Evolutionary conservation across 1,284 basidiomycete species (phyloP), one percentile per base, ranked within the genome.

Genomic region (Erythrobasidium hasegawianum): DNA sequence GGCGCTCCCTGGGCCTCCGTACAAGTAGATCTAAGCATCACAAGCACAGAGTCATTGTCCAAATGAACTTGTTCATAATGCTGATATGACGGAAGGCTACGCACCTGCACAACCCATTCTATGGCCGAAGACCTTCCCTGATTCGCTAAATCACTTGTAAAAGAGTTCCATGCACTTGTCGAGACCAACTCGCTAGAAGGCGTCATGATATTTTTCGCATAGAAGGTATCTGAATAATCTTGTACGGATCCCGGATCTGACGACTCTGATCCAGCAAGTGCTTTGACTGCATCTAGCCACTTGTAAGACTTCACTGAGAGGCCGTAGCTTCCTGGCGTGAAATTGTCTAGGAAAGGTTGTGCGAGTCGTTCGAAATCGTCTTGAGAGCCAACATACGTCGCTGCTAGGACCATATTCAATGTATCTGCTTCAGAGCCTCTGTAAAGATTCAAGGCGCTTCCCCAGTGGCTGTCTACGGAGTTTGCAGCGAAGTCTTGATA

Each of bases 71-170:
- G n/a, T n/a, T n/a, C n/a, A n/a, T n/a, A n/a, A n/a, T n/a, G n/a
- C n/a, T n/a, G n/a, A n/a, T n/a, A n/a, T n/a, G 11, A 33, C 4
- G 33, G 11, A 33, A 33, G 33, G 11, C 5, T 5, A 11, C 33
- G 33, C 11, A 33, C 33, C 33, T 33, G 33, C 33, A 24, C 43
- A 53, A 71, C 72, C 73, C 72, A 73, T 22, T 69, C 68, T 4
- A 69, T 70, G 40, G 66, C 54, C 5, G 69, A 67, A 1, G 59
- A 14, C 0, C 9, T 22, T 16, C 70, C 70, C 18, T 68, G 57
- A 7, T 50, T 64, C 54, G 59, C 68, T 4, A 72, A 41, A 54
- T 74, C 74, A 49, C 70, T 65, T 47, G 71, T 67, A 61, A 71
- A 75, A 26, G 57, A 57, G 5, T 47, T 24, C 8, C 71, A 16